Base-by-base conservation (phyloP, 192 early-diverging fungal genomes). In the Dissophora ornata region DNA sequence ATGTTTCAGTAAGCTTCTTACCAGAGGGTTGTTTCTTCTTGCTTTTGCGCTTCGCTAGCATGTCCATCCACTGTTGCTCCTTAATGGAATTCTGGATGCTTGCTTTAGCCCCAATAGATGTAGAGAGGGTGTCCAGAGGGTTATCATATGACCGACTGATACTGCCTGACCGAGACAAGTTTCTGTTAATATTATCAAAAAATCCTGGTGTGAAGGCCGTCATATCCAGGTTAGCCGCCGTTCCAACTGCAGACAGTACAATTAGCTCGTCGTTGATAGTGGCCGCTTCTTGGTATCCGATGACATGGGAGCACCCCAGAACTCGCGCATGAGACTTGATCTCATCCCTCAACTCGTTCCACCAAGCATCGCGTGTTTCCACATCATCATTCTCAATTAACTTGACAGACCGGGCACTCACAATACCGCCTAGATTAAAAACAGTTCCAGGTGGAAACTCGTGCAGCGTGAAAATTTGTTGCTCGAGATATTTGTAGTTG, bases 291-390 rank as follows among this genome's bases (percentile, higher is more conserved):
- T 83, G 81, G 77, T 94, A 94, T 42, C 93, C 93, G 40, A 93
- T 81, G 25, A 94, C 81, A 51, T 90, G 82, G 28, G 87, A 79
- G 58, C 92, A 94, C n/a, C 86, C 84, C 8, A 93, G 62, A 0
- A 82, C 73, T 50, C 86, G 59, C 13, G 92, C 92, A 62, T 94
- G 93, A 34, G 81, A 79, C 56, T 91, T 91, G 77, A 94, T 89
- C 69, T 94, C 93, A 29, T 92, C 92, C 33, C 93, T 79, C 15
- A 94, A 71, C 74, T 94, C 93, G 11, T 81, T 47, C 74, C 78
- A 81, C 74, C 78, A 79, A 12, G 74, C 53, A 21, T 81, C 75
- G 7, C 80, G 46, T 5, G 71, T 70, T 44, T 81, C 75, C 9
- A 62, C 63, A 51, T 71, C 69, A 26, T 81, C 74, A 42, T 81